These are phyloP conservation scores for Picea sitchensis DNA, from an alignment of 75 land plant genomes.

Conservation along the genomic window DNA sequence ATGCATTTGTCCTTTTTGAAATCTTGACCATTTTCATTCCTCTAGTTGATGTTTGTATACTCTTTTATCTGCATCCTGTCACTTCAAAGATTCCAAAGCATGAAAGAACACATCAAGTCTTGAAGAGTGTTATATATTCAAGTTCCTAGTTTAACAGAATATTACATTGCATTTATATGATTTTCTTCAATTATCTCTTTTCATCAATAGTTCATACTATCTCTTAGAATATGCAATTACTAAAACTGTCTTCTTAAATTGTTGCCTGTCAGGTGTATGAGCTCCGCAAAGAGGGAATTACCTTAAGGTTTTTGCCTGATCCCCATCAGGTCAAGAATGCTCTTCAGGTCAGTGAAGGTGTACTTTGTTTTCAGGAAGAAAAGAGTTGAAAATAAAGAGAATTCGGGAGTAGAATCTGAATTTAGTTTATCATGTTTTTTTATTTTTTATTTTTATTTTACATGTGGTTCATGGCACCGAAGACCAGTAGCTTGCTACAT, in stretches of 20 bases:
- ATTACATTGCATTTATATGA: background rate
- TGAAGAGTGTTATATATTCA: background rate
- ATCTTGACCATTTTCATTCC: background rate
- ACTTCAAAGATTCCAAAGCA: background rate
- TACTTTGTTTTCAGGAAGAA: background rate
- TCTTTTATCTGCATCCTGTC: background rate
- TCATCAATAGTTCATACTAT: background rate
- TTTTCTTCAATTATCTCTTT: background rate
- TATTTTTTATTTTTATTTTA: too few species aligned
- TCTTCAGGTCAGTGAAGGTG: conserved; percentile 26
- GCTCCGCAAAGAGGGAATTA: conserved; percentile 40
- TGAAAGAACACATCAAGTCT: background rate
- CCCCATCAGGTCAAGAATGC: conserved; percentile 49
- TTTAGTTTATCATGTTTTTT: background rate
- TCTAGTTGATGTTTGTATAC: background rate
- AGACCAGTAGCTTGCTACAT: too few species aligned
- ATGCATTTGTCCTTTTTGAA: too few species aligned
- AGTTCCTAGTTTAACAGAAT: background rate
- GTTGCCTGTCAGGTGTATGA: conserved; percentile 33
- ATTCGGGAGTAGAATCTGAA: background rate
- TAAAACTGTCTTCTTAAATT: background rate
- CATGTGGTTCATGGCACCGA: too few species aligned
- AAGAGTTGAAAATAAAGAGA: background rate
- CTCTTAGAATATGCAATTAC: background rate
- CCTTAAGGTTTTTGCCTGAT: conserved; percentile 41